Conservation (phyloP, 371 early-diverging fungal genomes). For the Saksenaea vasiformis region DNA sequence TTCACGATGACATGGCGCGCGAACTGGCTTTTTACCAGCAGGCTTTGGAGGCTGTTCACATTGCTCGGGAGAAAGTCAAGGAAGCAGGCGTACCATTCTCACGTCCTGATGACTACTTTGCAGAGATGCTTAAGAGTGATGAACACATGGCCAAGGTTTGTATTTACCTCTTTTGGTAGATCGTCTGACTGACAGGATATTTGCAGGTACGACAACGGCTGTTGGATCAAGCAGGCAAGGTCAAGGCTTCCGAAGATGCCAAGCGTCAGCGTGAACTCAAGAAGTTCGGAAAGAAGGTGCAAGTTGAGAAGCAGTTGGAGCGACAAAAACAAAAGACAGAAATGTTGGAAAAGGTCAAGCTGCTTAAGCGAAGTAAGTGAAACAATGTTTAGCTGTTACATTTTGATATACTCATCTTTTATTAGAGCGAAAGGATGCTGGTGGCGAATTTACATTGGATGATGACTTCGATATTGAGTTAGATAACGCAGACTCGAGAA, state of each 20-base stretch:
- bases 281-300: slow-evolving; percentile 98
- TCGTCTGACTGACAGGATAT: background rate
- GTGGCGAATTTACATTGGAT: slow-evolving; percentile 47
- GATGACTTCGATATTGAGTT: slow-evolving; percentile 87
- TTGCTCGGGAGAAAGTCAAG: slow-evolving; percentile 59
- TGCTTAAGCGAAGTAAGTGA: slow-evolving; percentile 85
- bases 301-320: slow-evolving; percentile 85
- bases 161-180: background rate
- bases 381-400: background rate
- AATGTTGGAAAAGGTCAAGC: slow-evolving; percentile 85
- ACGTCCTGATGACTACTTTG: slow-evolving; percentile 93
- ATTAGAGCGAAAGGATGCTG: slow-evolving; percentile 62
- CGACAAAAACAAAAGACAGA: slow-evolving; percentile 80
- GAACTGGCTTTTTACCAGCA: slow-evolving; percentile 91
- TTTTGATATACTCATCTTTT: background rate
- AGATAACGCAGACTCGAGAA: slow-evolving; percentile 59
- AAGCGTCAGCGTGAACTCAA: slow-evolving; percentile 83
- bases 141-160: slow-evolving; percentile 84
- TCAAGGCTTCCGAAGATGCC: slow-evolving; percentile 86
- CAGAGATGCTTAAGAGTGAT: slow-evolving; percentile 97
- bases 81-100: slow-evolving; percentile 75
- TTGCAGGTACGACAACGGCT: slow-evolving; percentile 74
- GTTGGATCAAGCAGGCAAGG: slow-evolving; percentile 76
- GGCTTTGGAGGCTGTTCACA: slow-evolving; percentile 80
- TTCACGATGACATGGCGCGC: slow-evolving; percentile 85